Base-by-base conservation (phyloP, 2,329 filamentous ascomycete genomes). In the Alternaria solani region DNA sequence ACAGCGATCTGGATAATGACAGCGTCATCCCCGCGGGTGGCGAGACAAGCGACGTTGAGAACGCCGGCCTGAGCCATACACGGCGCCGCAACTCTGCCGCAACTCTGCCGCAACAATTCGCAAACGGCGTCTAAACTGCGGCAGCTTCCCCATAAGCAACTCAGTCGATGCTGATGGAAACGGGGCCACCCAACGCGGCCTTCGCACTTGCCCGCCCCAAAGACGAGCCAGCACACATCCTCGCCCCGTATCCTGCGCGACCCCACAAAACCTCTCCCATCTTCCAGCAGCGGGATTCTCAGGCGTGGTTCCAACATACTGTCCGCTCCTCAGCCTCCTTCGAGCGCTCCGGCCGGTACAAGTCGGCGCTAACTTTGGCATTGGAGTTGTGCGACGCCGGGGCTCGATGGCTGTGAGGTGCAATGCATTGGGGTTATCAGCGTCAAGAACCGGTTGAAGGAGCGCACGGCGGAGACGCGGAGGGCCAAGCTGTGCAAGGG, bases 401-500 rank as follows among this genome's bases (percentile, higher is more conserved):
- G 2, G 34, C 26, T 3, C 4, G n/a, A 49, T 2, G 20, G 8
- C 46, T 36, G 26, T 32, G 14, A 49, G 32, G 20, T 49, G 16
- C 46, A 84, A 60, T 82, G 86, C 54, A 80, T 84, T 34, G 82
- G 82, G 12, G 67, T 86, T 5, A 80, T 79, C 39, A 81, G 81
- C 12, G 73, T 87, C 51, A 82, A 81, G 47, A 79, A 81, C 46
- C 81, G 80, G 52, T 64, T 87, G 7, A 72, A 78, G 36, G 80
- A 82, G 71, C 75, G 78, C 58, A 81, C 77, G 65, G 79, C 80
- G 55, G 84, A 88, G 73, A 83, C 81, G 63, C 77, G 83, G 61
- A 79, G 86, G 62, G 80, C 84, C 62, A 80, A 77, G 58, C 75
- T 89, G 46, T 82, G 86, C 64, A 80, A 81, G 59, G 85, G 81